phyloP scores from a whole-genome alignment of 2,329 filamentous ascomycete genomes.

The Venturia pyrina region DNA sequence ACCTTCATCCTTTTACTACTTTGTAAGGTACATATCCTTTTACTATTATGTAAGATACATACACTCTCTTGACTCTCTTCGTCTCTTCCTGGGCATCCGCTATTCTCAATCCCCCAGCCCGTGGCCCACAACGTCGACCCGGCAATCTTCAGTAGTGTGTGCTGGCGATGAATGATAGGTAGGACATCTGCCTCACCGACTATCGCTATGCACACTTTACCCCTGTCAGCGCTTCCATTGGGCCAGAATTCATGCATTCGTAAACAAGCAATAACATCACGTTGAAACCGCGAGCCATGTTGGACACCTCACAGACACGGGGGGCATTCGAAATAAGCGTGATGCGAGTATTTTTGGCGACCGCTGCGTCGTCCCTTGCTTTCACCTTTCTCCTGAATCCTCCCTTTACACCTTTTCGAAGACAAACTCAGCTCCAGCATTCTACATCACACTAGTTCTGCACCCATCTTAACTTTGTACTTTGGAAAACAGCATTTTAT shows the following conservation, averaged over 20 bases:
- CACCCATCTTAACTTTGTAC: not conserved
- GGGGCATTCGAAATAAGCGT: not conserved
- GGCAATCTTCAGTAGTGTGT: not conserved
- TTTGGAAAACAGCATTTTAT: not conserved
- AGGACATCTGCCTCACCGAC: not conserved
- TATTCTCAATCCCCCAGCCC: not conserved
- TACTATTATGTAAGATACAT: no score
- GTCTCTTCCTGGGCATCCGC: not conserved
- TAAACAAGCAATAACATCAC: not conserved
- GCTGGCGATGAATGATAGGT: conserved; percentile 3
- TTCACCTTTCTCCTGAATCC: not conserved
- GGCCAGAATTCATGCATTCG: not conserved
- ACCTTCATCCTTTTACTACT: no score
- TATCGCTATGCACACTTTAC: not conserved
- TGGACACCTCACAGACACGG: not conserved
- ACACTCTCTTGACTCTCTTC: not conserved
- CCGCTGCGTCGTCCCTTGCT: not conserved
- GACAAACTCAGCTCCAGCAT: not conserved
- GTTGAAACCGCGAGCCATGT: not conserved
- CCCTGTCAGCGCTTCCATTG: not conserved
- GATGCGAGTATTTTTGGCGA: not conserved
- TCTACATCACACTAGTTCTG: not conserved
- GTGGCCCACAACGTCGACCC: not conserved
- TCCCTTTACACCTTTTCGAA: not conserved
- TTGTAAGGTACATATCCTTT: no score